Base-by-base conservation (phyloP, 306 rosid species). In the Castanopsis chinensis region DNA sequence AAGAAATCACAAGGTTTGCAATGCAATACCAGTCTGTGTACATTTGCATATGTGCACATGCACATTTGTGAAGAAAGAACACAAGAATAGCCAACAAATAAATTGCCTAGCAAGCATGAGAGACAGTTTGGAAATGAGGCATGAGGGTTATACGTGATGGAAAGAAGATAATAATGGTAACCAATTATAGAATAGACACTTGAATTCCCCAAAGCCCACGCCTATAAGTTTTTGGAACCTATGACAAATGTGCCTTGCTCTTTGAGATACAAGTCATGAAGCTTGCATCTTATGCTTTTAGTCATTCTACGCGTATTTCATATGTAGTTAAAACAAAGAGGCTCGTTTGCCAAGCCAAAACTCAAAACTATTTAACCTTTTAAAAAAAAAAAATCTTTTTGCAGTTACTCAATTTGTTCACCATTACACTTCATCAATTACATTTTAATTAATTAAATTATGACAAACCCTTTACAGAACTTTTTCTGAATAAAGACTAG, bases 41-140 rank as follows among this genome's bases (percentile, higher is more conserved):
- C 65, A 33, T 68, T 61, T 79, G 33, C 68, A 30, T 58, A 3
- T n/a, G 37, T 10, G 25, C 11, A 3, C 10, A 2, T 56, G 27
- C 33, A 52, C 59, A 59, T 3, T 33, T 67, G 41, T 15, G 27
- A 73, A 65, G n/a, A 23, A 77, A 60, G 23, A 76, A 51, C 41
- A 20, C 56, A 56, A 32, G 10, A 72, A 63, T 10, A 76, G 73
- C 51, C 33, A 45, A n/a, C 35, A 76, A 23, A 80, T 51, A 59
- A 53, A 73, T 28, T 72, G 69, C 70, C 61, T 57, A 80, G 65
- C 57, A 32, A 27, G 20, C 52, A 65, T 58, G 59, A 58, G 55
- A 23, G 60, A 35, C 74, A 72, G 32, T 28, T 64, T 64, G 70
- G 69, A 63, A 60, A 63, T 63, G 41, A 67, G 72, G 51, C 52